These are phyloP conservation scores for Fomes fomentarius DNA, from an alignment of 1,284 basidiomycete genomes.

Conservation along the genomic window DNA sequence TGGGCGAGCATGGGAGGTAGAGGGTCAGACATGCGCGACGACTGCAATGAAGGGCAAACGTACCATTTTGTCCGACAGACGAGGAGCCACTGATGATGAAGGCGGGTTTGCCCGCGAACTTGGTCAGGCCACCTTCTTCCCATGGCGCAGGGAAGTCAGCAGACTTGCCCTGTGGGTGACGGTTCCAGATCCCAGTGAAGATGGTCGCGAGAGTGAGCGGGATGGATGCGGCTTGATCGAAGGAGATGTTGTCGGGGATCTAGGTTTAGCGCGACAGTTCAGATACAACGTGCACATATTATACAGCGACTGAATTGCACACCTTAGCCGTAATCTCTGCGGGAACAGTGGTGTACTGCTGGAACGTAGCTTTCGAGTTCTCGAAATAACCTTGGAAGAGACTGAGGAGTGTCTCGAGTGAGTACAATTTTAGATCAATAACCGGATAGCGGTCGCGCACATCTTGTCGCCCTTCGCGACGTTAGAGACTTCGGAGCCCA, in stretches of 20 bases:
- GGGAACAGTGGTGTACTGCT: slow-evolving; percentile 36
- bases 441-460: background rate
- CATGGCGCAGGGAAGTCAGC: slow-evolving; percentile 27
- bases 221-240: slow-evolving; percentile 36
- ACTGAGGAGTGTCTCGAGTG: slow-evolving; percentile 12
- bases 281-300: background rate
- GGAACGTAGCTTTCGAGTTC: slow-evolving; percentile 32
- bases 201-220: slow-evolving; percentile 34
- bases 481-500: slow-evolving; percentile 45
- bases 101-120: slow-evolving; percentile 32
- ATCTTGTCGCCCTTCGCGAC: slow-evolving; percentile 43
- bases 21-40: background rate
- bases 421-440: slow-evolving; percentile 31
- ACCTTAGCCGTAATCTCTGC: slow-evolving; percentile 36
- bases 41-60: background rate
- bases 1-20: background rate
- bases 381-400: slow-evolving; percentile 29
- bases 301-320: background rate
- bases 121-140: slow-evolving; percentile 23
- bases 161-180: slow-evolving; percentile 7
- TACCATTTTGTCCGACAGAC: slow-evolving; percentile 40
- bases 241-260: slow-evolving; percentile 34
- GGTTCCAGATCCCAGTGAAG: slow-evolving; percentile 31
- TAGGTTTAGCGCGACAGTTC: slow-evolving; percentile 3
- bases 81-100: slow-evolving; percentile 40